Evolutionary conservation across 805 yeast genomes (phyloP), one percentile per base, ranked within the genome.

Genomic region (Pichia gijzeniarum): DNA sequence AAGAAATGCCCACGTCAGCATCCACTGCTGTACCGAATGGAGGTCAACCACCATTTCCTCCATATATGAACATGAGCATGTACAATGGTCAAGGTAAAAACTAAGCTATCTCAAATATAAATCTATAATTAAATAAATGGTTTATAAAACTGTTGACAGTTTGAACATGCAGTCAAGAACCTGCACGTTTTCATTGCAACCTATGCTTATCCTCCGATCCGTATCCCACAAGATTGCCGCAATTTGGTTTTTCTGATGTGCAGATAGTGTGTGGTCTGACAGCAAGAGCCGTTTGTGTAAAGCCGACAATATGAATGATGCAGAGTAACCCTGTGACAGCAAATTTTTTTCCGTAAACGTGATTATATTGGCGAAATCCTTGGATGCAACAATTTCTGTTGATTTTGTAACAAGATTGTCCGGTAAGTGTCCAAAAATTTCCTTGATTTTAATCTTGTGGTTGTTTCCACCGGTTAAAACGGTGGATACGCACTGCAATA

Each of bases 161-260:
- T 77, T 71, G 10, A 75, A 57, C 27, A 78, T 55, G 53, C 88
- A 69, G 54, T 85, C 84, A 53, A 91, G 71, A 19, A 93, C 57
- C 55, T 86, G 95, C 25, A 91, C 67, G 48, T 85, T 87, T 61
- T 91, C 99, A 56, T 89, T 95, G 4, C 95, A 78, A 14, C 99
- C 99, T 58, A 80, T 87, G 44, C 80, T 74, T 44, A 91, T 69
- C 43, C 80, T 74, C 41, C 77, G 74, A 61, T 91, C 98, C 0
- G 87, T 73, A 36, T 80, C 83, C 55, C 89, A 87, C 21, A 93
- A 63, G 5, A 79, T 64, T 57, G 71, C 64, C 0, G 96, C 75
- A 10, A 88, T 74, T 38, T 64, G 56, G 58, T 80, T 85, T 60
- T 91, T 93, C 49, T 79, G 78, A 1, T 56, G 52, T 10, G 41